Evolutionary conservation across 2,329 filamentous ascomycete genomes (phyloP), one percentile per base, ranked within the genome.

Genomic region (Talaromyces albobiverticillius): DNA sequence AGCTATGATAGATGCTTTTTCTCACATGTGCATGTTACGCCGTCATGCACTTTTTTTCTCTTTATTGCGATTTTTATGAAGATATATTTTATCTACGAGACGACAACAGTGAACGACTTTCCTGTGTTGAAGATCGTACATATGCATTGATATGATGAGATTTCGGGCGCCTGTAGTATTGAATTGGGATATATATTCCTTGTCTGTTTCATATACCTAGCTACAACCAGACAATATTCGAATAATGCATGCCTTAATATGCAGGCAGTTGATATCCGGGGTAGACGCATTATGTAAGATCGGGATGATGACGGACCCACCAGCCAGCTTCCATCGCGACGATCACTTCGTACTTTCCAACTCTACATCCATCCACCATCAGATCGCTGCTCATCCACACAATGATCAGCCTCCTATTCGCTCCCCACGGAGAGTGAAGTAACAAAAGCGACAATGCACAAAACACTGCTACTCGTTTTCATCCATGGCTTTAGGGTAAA

Each of bases 401-500:
- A 8, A 55, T 51, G 53, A 46, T 40, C 41, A 46, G 13, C 47
- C 16, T 23, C 34, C 10, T 31, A n/a, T 40, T 18, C 9, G 26
- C 53, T 51, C 53, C 48, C 23, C 13, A 50, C 48, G 53, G 53
- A 20, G 53, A 45, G 26, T 55, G 48, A 55, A 26, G 5, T 8
- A 29, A 22, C 14, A 38, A 11, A 10, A 40, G 4, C 10, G 41
- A 49, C 10, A 53, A 77, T 76, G 75, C 71, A 67, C 57, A 77
- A 76, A 58, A 76, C 73, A 55, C 61, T 78, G 38, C 64, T 78
- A 45, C 63, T 78, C 40, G 75, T 76, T 45, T 77, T 77, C 55
- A 76, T 78, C 26, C 76, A 78, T 55, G 76, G 76, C 36, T 78
- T 78, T 62, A 75, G 77, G 68, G 75, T 77, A 40, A 22, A 40